A percentile compares a stretch with the other conserved stretches of the same genome.
Evolutionary conservation across 2,329 filamentous ascomycete genomes (phyloP).

Genomic region (Xylaria arbuscula): DNA sequence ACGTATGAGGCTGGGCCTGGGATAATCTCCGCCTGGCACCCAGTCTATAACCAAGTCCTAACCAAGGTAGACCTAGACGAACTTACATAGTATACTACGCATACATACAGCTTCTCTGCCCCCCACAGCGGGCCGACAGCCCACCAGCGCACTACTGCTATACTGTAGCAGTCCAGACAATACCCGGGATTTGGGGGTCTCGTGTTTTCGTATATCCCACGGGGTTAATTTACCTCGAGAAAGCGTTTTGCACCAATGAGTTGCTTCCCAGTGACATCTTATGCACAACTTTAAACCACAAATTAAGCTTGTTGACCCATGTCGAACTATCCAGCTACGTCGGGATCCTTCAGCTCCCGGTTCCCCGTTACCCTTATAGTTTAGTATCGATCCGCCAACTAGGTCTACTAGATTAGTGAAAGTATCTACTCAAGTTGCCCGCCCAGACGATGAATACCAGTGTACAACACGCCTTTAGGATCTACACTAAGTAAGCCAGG

Average conservation of each 20-base stretch:
- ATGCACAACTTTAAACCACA: not conserved
- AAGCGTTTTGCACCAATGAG: not conserved
- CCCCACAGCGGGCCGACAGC: conserved; percentile 39
- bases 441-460: not conserved
- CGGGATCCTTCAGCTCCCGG: conserved; percentile 3
- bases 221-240: conserved; percentile 17
- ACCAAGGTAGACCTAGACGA: conserved; percentile 9
- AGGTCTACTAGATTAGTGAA: no score
- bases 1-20: conserved; percentile 14
- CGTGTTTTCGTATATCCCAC: conserved; percentile 7
- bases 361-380: conserved; percentile 1
- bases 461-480: not conserved
- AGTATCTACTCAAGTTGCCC: not conserved
- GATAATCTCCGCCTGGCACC: conserved; percentile 2
- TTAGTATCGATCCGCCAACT: not conserved
- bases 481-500: not conserved
- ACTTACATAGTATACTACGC: not conserved
- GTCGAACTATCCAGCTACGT: conserved; percentile 1
- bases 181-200: conserved; percentile 21
- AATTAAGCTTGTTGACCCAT: not conserved
- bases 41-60: conserved; percentile 7
- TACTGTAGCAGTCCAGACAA: not conserved
- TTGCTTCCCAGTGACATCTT: not conserved
- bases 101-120: no score
- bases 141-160: conserved; percentile 22